Percentiles rank a stretch among this genome's conserved stretches.
phyloP scores from a whole-genome alignment of 306 rosid species.

The Cicer chorassanicum region DNA sequence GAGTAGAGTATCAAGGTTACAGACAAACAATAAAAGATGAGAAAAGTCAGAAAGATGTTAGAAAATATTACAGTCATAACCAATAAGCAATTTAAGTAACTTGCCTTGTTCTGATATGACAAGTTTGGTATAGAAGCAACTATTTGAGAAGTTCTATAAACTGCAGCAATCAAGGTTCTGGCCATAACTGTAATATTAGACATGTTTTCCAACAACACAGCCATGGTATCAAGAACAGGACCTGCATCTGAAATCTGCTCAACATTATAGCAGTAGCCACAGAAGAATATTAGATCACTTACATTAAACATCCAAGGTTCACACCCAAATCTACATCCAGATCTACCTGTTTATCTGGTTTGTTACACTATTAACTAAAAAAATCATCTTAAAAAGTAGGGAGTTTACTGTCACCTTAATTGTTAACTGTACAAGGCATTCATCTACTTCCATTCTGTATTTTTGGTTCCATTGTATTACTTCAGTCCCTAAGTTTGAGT shows the following conservation, averaged over 20 bases:
- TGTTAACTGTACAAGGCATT: slow-evolving; percentile 82
- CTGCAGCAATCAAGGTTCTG: slow-evolving; percentile 80
- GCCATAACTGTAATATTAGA: slow-evolving; percentile 78
- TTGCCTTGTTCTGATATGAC: slow-evolving; percentile 93
- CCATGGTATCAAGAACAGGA: slow-evolving; percentile 91
- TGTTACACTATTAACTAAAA: slow-evolving; percentile 35
- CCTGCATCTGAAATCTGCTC: slow-evolving; percentile 90
- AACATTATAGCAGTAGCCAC: slow-evolving; percentile 46
- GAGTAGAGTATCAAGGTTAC: slow-evolving; percentile 28
- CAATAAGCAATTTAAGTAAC: slow-evolving; percentile 46
- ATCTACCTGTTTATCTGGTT: slow-evolving; percentile 32
- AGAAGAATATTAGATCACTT: slow-evolving; percentile 44
- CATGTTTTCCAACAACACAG: slow-evolving; percentile 84
- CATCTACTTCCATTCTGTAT: slow-evolving; percentile 73
- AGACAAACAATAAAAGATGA: slow-evolving; percentile 36
- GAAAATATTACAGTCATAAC: slow-evolving; percentile 40
- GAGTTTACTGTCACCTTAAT: slow-evolving; percentile 64
- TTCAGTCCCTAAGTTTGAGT: slow-evolving; percentile 73
- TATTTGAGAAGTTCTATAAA: slow-evolving; percentile 87
- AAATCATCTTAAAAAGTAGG: slow-evolving; percentile 37
- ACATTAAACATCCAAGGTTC: slow-evolving; percentile 34
- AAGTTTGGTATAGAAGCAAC: slow-evolving; percentile 88
- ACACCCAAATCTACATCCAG: slow-evolving; percentile 25
- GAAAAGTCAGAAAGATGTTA: slow-evolving; percentile 49
- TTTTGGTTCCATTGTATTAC: slow-evolving; percentile 80